A percentile compares a stretch with the other conserved stretches of the same genome.
These are phyloP conservation scores for Metschnikowia reukaufii DNA, from an alignment of 805 yeast species.

Conservation along the genomic window DNA sequence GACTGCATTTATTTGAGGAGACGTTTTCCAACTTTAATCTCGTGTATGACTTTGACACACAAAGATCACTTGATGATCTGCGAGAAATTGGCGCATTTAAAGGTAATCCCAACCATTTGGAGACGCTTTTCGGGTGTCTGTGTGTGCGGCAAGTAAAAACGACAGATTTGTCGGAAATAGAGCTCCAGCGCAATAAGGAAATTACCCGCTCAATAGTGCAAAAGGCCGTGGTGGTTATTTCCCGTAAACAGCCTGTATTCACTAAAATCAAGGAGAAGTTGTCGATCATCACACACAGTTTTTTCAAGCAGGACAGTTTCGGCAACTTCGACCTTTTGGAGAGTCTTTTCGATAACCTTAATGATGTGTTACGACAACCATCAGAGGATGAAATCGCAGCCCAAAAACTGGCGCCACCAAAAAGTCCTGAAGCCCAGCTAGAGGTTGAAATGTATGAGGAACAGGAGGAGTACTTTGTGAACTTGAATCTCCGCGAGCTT, in stretches of 20 bases:
- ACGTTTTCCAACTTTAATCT: constrained; percentile 89
- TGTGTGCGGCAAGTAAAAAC: constrained; percentile 83
- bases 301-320: constrained; percentile 78
- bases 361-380: constrained; percentile 29
- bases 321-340: constrained; percentile 66
- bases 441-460: constrained; percentile 24
- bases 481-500: constrained; percentile 67
- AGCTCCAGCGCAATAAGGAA: constrained; percentile 52
- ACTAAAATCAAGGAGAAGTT: constrained; percentile 87
- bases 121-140: constrained; percentile 89
- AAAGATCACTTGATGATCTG: constrained; percentile 46
- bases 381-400: constrained; percentile 16
- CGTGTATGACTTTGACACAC: constrained; percentile 58
- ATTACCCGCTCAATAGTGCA: constrained; percentile 87
- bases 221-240: constrained; percentile 84
- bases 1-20: constrained; percentile 90
- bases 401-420: constrained; percentile 9
- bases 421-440: constrained; percentile 14
- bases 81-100: constrained; percentile 33
- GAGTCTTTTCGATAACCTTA: constrained; percentile 66
- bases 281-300: constrained; percentile 83
- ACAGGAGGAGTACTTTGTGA: constrained; percentile 51
- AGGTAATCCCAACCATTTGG: constrained; percentile 43
- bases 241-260: constrained; percentile 76
- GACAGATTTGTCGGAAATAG: constrained; percentile 50